Base-by-base conservation (phyloP, 768 basidiomycete genomes). In the Xanthoconium purpureum region DNA sequence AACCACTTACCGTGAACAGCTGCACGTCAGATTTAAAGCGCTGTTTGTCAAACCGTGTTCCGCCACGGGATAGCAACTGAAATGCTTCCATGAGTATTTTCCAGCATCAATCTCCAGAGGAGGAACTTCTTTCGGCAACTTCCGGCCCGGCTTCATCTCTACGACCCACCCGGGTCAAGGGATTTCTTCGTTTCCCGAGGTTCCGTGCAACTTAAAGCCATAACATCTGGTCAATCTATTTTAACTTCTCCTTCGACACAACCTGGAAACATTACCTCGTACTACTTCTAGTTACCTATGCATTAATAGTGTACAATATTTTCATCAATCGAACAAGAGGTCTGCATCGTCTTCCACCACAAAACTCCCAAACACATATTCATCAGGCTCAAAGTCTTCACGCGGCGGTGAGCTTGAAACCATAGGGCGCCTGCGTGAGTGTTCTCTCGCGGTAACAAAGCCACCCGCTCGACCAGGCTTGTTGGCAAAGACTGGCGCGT, bases 31-130 rank as follows among this genome's bases (percentile, higher is more conserved):
- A 71, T 63, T 84, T 80, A 71, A 88, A 94, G 32, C 79, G 77
- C 39, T 75, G 76, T 73, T 91, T 95, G 78, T 94, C 80, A 62
- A 98, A 97, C 53, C 77, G 80, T 1, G 81, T 81, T 1, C 93
- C 92, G 35, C 95, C 95, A 15, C 91, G 83, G 33, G 94, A 93
- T 29, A 98, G 83, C 13, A 97, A 72, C 60, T 88, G 89, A 71
- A 98, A 98, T 6, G 92, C 87, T 63, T 94, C 92, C 89, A 91
- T 91, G 47, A 33, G 24, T 13, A 43, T 57, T 44, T 9, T 40
- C 55, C 6, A 20, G 29, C 48, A 28, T 28, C 29, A 15, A 46
- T 29, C 6, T 33, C 7, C 1, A 38, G 6, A 13, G 37, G 24
- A 43, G 24, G 14, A 42, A 20, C 37, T 15, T 29, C 20, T 15